Base-by-base conservation (phyloP, 2,329 filamentous ascomycete species). In the Mycosphaerella sp. region DNA sequence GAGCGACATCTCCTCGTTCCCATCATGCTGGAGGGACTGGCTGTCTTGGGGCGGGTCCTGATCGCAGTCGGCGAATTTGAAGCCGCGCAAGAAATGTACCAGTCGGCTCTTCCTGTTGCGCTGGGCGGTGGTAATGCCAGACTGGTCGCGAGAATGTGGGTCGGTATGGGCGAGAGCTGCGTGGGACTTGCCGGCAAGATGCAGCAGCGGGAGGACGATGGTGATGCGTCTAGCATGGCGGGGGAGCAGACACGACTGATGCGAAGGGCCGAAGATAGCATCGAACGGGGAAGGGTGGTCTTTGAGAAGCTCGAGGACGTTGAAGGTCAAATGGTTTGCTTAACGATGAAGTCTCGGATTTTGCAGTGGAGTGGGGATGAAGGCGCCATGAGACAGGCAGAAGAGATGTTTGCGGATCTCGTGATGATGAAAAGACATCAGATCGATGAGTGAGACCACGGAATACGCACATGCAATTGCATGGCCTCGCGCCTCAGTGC, bases 301-400 rank as follows among this genome's bases (percentile, higher is more conserved):
- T 95, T 81, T 67, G 80, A 82, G 41, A 78, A 76, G 45, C 74
- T 89, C 11, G 83, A 87, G 66, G 87, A 87, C 66, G 72, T 84
- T 11, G 72, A 75, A n/a, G 83, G 82, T 51, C 85, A 88, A 71
- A 85, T 87, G 65, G 86, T 90, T 70, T 83, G 87, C 76, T 80
- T 91, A 73, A 85, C 86, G 17, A 93, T 93, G 76, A 91, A 89
- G 71, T 85, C 87, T 3, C 83, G 83, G 48, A 79, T 95, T 48
- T 86, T 88, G 76, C 83, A 84, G 68, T 73, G 85, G 45, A 77
- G 80, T 6, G 87, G 85, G 0, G 85, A 90, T 62, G 62, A 63
- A 9, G 36, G 48, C 5, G 57, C 62, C 0, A 57, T 58, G 5
- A 43, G 45, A n/a, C 58, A 59, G 43, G 58, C 59, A 8, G 60